Evolutionary conservation across 1,284 basidiomycete species (phyloP).

Genomic region (Vanrija sp.): DNA sequence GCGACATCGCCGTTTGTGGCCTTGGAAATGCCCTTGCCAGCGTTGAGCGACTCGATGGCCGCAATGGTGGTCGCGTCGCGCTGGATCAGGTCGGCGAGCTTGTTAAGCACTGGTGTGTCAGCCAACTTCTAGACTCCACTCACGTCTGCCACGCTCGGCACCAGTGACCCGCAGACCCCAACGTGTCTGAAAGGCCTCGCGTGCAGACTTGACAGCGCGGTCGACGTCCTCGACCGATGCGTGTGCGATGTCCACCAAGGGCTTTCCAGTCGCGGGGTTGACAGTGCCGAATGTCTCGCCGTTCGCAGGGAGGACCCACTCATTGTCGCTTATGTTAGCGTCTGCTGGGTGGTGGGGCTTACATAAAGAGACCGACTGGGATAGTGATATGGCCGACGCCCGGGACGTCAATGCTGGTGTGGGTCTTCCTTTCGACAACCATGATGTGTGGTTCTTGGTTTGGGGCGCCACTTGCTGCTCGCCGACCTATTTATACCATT

Average conservation of each 20-base stretch:
- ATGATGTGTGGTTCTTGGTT: too few species aligned
- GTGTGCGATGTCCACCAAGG: slow-evolving; percentile 25
- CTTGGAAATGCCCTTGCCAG: slow-evolving; percentile 74
- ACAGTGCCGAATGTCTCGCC: slow-evolving; percentile 24
- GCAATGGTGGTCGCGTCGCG: slow-evolving; percentile 65
- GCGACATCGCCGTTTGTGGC: slow-evolving; percentile 68
- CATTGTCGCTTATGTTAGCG: slow-evolving; percentile 26
- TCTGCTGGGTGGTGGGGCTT: neutral
- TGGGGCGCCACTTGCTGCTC: too few species aligned
- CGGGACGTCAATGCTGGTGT: slow-evolving; percentile 17
- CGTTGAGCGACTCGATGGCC: slow-evolving; percentile 70
- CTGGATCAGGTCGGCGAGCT: slow-evolving; percentile 88
- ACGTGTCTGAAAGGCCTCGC: slow-evolving; percentile 72
- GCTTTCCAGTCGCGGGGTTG: slow-evolving; percentile 57
- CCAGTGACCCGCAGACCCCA: slow-evolving; percentile 76
- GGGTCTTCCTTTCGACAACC: slow-evolving; percentile 1
- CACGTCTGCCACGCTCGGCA: slow-evolving; percentile 63
- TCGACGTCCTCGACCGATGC: slow-evolving; percentile 63
- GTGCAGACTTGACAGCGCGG: slow-evolving; percentile 73
- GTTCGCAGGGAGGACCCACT: slow-evolving; percentile 25
- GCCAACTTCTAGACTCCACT: neutral
- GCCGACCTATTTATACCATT: too few species aligned
- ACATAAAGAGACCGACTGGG: slow-evolving; percentile 79
- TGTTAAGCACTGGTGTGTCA: slow-evolving; percentile 58
- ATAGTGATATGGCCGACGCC: slow-evolving; percentile 54